Percentiles rank a stretch among this genome's conserved stretches.
Evolutionary conservation across 768 basidiomycete species (phyloP).

Genomic region (Cystofilobasidium bisporidii): DNA sequence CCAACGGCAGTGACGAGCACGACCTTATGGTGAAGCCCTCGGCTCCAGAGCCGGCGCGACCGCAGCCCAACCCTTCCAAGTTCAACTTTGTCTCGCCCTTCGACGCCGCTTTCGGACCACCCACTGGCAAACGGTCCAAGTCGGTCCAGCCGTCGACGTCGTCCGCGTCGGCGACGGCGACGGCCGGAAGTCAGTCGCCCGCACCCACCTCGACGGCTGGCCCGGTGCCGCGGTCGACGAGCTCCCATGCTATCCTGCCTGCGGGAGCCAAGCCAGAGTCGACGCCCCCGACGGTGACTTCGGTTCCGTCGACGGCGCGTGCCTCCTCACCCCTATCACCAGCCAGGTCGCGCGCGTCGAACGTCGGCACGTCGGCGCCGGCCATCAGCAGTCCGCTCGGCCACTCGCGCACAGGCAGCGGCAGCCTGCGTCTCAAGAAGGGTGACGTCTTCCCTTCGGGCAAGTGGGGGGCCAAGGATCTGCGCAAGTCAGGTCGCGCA

Average conservation of each 20-base stretch:
- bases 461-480: background rate
- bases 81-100: conserved; percentile 22
- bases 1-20: too few relatives aligned
- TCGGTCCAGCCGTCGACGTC: conserved; percentile 8
- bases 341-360: background rate
- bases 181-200: background rate
- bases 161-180: background rate
- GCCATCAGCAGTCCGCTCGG: background rate
- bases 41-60: background rate
- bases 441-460: conserved; percentile 12
- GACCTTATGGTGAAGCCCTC: too few relatives aligned
- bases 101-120: conserved; percentile 15
- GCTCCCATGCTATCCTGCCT: background rate
- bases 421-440: background rate
- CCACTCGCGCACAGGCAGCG: conserved; percentile 3
- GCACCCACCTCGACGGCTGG: background rate
- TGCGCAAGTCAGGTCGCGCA: background rate
- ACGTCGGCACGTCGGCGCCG: background rate
- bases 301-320: background rate
- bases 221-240: background rate
- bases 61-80: background rate
- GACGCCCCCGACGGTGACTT: background rate
- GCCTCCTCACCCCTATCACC: background rate
- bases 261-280: background rate
- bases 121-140: conserved; percentile 14